phyloP scores from a whole-genome alignment of 2,329 filamentous ascomycete species.

The Fusarium dimerum region DNA sequence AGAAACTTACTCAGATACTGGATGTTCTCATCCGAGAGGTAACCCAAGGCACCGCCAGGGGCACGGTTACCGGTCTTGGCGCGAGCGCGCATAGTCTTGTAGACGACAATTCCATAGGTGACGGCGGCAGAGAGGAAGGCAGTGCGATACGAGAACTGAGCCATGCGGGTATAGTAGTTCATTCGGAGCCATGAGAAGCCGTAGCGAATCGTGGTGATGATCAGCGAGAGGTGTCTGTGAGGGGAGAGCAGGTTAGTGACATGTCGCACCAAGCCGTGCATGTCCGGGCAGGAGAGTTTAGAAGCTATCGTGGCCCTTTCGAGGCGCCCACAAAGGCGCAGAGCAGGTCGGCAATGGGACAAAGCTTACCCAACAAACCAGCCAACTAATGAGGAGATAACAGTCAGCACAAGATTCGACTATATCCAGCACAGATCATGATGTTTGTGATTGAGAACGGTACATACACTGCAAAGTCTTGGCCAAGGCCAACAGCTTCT shows the following conservation, averaged over 20 bases:
- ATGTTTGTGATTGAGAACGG: slow-evolving; percentile 18
- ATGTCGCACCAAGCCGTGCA: slow-evolving; percentile 1
- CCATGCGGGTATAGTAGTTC: slow-evolving; percentile 79
- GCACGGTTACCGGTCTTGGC: slow-evolving; percentile 70
- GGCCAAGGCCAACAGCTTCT: slow-evolving; percentile 76
- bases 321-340: slow-evolving; percentile 8
- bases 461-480: slow-evolving; percentile 89
- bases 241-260: slow-evolving; percentile 15
- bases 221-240: slow-evolving; percentile 78
- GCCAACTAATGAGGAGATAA: slow-evolving; percentile 52
- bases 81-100: slow-evolving; percentile 91
- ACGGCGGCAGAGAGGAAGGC: slow-evolving; percentile 86
- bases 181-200: slow-evolving; percentile 82
- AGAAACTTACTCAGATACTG: slow-evolving; percentile 84
- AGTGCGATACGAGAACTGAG: slow-evolving; percentile 82
- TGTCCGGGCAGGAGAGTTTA: slow-evolving; percentile 1
- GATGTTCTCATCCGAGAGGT: slow-evolving; percentile 90
- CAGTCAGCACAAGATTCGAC: slow-evolving; percentile 24
- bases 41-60: slow-evolving; percentile 59
- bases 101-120: slow-evolving; percentile 97
- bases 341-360: slow-evolving; percentile 13
- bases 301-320: slow-evolving; percentile 18
- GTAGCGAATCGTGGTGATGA: slow-evolving; percentile 83
- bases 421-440: neutral
- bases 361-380: slow-evolving; percentile 78